A percentile compares a stretch with the other conserved stretches of the same genome.
phyloP scores from a whole-genome alignment of 257 asterid species.

The Parsonsia alboflavescens region DNA sequence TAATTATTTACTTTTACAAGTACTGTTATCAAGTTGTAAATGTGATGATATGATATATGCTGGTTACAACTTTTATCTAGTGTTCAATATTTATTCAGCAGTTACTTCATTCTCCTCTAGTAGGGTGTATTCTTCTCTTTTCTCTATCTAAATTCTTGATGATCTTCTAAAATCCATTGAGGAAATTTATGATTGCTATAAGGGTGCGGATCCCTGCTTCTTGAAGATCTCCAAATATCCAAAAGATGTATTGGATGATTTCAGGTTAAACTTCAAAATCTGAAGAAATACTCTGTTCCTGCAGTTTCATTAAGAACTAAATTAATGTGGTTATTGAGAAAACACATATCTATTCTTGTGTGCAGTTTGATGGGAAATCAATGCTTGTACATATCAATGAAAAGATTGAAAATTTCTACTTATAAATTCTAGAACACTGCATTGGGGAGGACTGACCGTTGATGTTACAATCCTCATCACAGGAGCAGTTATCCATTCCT shows the following conservation, averaged over 20 bases:
- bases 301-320: not conserved
- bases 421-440: too few relatives aligned
- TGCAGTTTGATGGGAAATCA: not conserved
- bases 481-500: not conserved
- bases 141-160: not conserved
- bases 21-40: not conserved
- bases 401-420: not conserved
- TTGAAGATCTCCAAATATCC: not conserved
- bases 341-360: not conserved
- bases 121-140: not conserved
- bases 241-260: not conserved
- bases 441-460: not conserved
- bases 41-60: not conserved
- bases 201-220: not conserved
- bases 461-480: not conserved
- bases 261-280: not conserved
- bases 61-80: not conserved
- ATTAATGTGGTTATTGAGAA: too few relatives aligned
- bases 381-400: not conserved
- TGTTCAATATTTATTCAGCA: too few relatives aligned
- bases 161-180: not conserved
- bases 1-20: not conserved
- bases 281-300: not conserved
- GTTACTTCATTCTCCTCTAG: not conserved
- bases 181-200: not conserved